phyloP scores from a whole-genome alignment of 805 yeast species.

The Brettanomyces anomalus region DNA sequence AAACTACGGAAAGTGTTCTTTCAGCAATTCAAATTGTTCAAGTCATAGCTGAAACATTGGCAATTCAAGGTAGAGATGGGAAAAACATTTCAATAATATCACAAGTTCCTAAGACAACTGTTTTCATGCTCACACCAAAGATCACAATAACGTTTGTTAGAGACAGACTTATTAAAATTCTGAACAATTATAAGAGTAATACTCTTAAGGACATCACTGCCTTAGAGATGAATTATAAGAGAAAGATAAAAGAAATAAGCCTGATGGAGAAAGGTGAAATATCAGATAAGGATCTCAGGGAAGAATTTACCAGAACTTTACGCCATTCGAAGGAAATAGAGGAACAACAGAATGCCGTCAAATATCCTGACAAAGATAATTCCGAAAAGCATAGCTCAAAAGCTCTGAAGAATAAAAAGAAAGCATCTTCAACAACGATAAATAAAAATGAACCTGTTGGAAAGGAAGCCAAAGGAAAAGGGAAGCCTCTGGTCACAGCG shows the following conservation, averaged over 20 bases:
- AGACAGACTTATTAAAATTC: conserved; percentile 25
- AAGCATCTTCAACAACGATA: neutral
- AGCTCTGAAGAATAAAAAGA: too few species aligned
- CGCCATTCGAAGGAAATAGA: conserved; percentile 7
- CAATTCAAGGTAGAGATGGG: conserved; percentile 21
- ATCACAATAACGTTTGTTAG: conserved; percentile 25
- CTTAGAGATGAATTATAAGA: conserved; percentile 29
- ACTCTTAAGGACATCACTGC: conserved; percentile 28
- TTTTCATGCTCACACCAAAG: conserved; percentile 23
- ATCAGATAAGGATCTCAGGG: conserved; percentile 25
- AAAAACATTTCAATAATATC: conserved; percentile 22
- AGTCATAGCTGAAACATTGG: conserved; percentile 27
- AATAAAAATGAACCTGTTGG: neutral
- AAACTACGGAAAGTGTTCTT: conserved; percentile 14
- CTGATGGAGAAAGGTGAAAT: conserved; percentile 33
- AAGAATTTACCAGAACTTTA: conserved; percentile 14
- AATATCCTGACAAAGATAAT: too few species aligned
- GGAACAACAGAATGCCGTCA: conserved; percentile 8
- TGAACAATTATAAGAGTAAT: conserved; percentile 25
- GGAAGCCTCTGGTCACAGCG: neutral
- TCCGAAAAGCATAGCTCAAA: too few species aligned
- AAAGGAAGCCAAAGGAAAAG: neutral
- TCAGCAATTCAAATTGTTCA: conserved; percentile 28
- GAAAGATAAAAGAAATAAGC: conserved; percentile 29
- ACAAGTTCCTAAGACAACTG: conserved; percentile 25